A percentile compares a stretch with the other conserved stretches of the same genome.
Evolutionary conservation across 257 asterid genomes (phyloP).

Genomic region (Salvia hispanica): DNA sequence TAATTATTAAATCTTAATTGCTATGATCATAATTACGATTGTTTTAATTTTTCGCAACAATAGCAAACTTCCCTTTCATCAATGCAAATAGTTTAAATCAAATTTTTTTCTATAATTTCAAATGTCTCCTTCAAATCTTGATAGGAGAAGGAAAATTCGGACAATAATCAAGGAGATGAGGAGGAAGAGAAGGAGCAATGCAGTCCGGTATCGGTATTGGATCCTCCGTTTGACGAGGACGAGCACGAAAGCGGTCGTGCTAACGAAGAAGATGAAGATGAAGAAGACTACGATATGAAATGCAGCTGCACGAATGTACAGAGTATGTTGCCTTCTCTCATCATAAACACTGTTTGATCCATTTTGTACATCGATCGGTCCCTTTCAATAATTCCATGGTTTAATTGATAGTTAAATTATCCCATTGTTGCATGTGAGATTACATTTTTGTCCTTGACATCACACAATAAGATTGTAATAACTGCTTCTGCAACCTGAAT

Average conservation of each 20-base stretch:
- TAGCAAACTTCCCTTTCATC: no score
- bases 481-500: conserved; percentile 26
- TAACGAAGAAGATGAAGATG: conserved; percentile 33
- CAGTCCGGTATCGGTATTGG: conserved; percentile 82
- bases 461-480: conserved; percentile 23
- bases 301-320: conserved; percentile 70
- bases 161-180: conserved; percentile 37
- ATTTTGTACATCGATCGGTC: conserved; percentile 41
- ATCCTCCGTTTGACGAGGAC: conserved; percentile 66
- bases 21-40: conserved; percentile 14
- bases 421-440: conserved; percentile 7
- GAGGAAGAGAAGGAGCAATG: conserved; percentile 77
- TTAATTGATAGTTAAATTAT: background rate
- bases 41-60: conserved; percentile 20
- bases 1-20: conserved; percentile 20
- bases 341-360: background rate
- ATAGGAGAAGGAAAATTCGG: conserved; percentile 39
- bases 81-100: no score
- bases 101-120: no score
- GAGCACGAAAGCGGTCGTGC: conserved; percentile 38
- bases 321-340: conserved; percentile 51
- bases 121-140: background rate
- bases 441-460: conserved; percentile 29
- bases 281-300: conserved; percentile 50
- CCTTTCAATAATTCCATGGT: conserved; percentile 23